A percentile compares a stretch with the other conserved stretches of the same genome.
Conservation (phyloP, 768 basidiomycete genomes). For the Amanita rimosa region DNA sequence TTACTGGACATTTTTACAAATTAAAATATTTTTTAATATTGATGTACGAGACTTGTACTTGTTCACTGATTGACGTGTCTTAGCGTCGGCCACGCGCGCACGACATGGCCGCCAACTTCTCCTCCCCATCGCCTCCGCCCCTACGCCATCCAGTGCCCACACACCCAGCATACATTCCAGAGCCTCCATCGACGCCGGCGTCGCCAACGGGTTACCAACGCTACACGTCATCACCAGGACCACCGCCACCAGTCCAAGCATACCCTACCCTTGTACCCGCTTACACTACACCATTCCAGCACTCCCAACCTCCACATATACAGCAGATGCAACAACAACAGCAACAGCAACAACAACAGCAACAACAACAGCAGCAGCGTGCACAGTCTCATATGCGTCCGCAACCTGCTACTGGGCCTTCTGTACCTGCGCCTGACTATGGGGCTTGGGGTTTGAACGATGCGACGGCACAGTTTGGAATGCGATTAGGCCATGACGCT, state of each 20-base stretch:
- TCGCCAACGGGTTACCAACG: conserved; percentile 71
- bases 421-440: conserved; percentile 33
- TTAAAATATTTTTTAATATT: too few relatives aligned
- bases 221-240: conserved; percentile 50
- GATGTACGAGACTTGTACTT: neutral
- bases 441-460: conserved; percentile 82
- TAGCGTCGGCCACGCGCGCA: neutral
- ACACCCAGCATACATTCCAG: conserved; percentile 77
- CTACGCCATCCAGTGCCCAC: conserved; percentile 85
- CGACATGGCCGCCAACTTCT: conserved; percentile 19
- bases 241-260: conserved; percentile 18
- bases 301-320: conserved; percentile 24
- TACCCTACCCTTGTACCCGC: conserved; percentile 30
- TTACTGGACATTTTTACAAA: too few relatives aligned
- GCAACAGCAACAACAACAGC: conserved; percentile 12
- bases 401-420: conserved; percentile 18
- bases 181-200: conserved; percentile 65
- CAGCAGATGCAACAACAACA: conserved; percentile 20
- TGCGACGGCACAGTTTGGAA: conserved; percentile 89
- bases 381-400: conserved; percentile 23
- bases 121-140: conserved; percentile 56
- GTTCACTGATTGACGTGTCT: neutral
- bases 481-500: conserved; percentile 89
- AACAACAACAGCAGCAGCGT: conserved; percentile 9
- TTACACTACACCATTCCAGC: conserved; percentile 39